phyloP scores from a whole-genome alignment of 2,329 filamentous ascomycete genomes.

The Biscogniauxia mediterranea region DNA sequence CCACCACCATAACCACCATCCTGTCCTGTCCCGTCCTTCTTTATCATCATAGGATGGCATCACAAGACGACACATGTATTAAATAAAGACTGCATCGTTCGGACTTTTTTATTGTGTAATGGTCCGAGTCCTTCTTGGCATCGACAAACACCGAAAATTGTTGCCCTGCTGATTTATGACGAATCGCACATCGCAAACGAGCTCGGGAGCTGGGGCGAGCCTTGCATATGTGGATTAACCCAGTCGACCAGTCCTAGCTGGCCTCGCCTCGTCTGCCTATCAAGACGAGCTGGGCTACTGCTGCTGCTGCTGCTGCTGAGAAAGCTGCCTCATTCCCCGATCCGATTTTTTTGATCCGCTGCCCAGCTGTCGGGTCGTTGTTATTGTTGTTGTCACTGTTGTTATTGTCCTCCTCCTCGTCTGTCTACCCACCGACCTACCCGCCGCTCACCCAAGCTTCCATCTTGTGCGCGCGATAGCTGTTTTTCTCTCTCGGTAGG shows the following conservation, averaged over 20 bases:
- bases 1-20: too few relatives aligned
- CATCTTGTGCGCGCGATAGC: conserved; percentile 4
- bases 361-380: neutral
- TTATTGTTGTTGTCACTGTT: too few relatives aligned
- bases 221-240: neutral
- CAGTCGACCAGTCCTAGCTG: neutral
- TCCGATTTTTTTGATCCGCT: neutral
- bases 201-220: conserved; percentile 6
- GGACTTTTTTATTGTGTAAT: neutral
- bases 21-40: neutral
- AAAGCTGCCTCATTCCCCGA: neutral
- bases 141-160: conserved; percentile 2
- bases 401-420: too few relatives aligned
- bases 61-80: neutral
- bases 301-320: neutral
- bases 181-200: conserved; percentile 11
- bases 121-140: neutral
- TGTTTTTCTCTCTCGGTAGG: conserved; percentile 20
- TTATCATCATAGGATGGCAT: neutral
- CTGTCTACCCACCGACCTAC: conserved; percentile 1
- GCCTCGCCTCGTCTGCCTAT: neutral
- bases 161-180: conserved; percentile 2
- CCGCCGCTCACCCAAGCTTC: conserved; percentile 1
- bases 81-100: neutral
- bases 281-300: neutral